phyloP scores from a whole-genome alignment of 1,284 basidiomycete genomes.

The Entoloma clypeatum region DNA sequence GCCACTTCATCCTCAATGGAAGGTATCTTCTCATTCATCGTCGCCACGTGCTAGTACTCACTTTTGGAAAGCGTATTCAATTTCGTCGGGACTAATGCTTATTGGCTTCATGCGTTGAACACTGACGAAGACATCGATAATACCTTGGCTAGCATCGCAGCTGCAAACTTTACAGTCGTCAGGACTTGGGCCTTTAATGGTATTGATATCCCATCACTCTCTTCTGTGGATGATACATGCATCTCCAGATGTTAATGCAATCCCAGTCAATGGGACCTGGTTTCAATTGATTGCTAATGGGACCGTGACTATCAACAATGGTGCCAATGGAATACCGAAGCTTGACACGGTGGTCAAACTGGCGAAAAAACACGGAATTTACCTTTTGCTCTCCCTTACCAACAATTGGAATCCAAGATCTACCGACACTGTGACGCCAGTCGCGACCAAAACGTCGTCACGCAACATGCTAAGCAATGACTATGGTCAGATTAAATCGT shows the following conservation, averaged over 20 bases:
- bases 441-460: conserved; percentile 40
- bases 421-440: conserved; percentile 8
- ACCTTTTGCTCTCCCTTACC: conserved; percentile 59
- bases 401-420: conserved; percentile 63
- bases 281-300: conserved; percentile 50
- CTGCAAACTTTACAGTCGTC: conserved; percentile 56
- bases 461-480: conserved; percentile 57
- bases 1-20: conserved; percentile 50
- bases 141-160: conserved; percentile 54
- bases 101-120: conserved; percentile 61
- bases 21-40: conserved; percentile 30
- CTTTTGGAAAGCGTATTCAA: conserved; percentile 38
- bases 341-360: conserved; percentile 60
- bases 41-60: background rate
- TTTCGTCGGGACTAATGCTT: conserved; percentile 63
- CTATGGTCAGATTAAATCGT: conserved; percentile 41
- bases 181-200: conserved; percentile 67
- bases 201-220: conserved; percentile 23
- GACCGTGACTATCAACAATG: conserved; percentile 51
- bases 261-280: conserved; percentile 54
- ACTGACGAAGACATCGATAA: conserved; percentile 53
- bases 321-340: conserved; percentile 62
- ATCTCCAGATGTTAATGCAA: conserved; percentile 45
- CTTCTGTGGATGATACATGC: conserved; percentile 11
- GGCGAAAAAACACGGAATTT: conserved; percentile 57